A percentile compares a stretch with the other conserved stretches of the same genome.
phyloP scores from a whole-genome alignment of 2,329 filamentous ascomycete genomes.

The Aureobasidium sp. region DNA sequence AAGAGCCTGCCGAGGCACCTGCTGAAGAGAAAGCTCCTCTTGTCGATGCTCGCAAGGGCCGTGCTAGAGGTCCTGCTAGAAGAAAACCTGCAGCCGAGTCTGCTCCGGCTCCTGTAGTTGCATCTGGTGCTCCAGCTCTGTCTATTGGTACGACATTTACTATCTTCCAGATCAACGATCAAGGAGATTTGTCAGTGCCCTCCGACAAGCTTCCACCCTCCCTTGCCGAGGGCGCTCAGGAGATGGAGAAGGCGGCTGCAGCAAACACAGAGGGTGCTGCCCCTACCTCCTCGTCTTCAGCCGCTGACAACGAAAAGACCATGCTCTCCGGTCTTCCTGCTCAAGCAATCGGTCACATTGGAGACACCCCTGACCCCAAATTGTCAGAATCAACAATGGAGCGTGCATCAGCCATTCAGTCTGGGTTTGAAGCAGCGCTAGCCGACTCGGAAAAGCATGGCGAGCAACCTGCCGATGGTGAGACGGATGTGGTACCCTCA shows the following conservation, averaged over 20 bases:
- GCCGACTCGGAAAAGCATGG: slow-evolving; percentile 1
- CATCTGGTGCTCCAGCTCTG: slow-evolving; percentile 41
- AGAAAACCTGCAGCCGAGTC: slow-evolving; percentile 57
- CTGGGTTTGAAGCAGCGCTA: slow-evolving; percentile 15
- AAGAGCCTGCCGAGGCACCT: slow-evolving; percentile 42
- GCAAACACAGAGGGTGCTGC: slow-evolving; percentile 21
- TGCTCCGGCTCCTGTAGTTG: slow-evolving; percentile 35
- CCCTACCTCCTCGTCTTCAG: slow-evolving; percentile 15
- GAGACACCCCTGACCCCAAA: slow-evolving; percentile 18
- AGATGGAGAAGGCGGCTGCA: slow-evolving; percentile 19
- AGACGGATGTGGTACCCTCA: slow-evolving; percentile 9
- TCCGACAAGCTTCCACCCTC: slow-evolving; percentile 11
- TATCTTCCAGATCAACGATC: slow-evolving; percentile 36
- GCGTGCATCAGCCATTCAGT: slow-evolving; percentile 15
- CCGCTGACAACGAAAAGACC: slow-evolving; percentile 7
- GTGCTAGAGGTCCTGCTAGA: slow-evolving; percentile 78
- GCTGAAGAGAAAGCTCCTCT: slow-evolving; percentile 69
- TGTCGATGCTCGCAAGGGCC: slow-evolving; percentile 77
- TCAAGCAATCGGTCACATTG: slow-evolving; percentile 17
- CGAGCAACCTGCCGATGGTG: neutral
- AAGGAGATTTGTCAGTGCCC: slow-evolving; percentile 30
- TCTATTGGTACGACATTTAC: slow-evolving; percentile 32
- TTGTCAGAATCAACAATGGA: slow-evolving; percentile 14
- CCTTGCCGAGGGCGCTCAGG: slow-evolving; percentile 15
- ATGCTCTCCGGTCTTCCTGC: slow-evolving; percentile 9